Base-by-base conservation (phyloP, 768 basidiomycete genomes). In the Pisolithus tinctorius region DNA sequence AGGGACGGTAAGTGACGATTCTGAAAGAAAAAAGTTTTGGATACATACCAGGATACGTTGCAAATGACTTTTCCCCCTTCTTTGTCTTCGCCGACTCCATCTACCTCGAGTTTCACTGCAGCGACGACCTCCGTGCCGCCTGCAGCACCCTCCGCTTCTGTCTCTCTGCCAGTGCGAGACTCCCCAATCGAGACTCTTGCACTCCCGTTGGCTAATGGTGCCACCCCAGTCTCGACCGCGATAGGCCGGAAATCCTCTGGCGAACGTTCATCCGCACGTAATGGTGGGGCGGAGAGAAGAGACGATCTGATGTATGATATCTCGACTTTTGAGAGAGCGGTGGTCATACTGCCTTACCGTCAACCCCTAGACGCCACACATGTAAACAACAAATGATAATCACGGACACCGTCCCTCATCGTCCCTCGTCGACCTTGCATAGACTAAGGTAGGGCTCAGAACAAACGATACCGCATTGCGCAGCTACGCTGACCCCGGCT, bases 131-230 rank as follows among this genome's bases (percentile, higher is more conserved):
- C 88, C 0, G 92, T 93, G 0, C 85, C 83, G 20, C 64, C 87
- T 56, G 91, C 86, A 1, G 87, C 88, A 2, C 85, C 88, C 10
- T 90, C 69, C 5, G 91, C 71, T 57, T 89, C 82, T 0, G 89
- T 90, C 0, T 81, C 81, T 2, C 80, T 82, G 6, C 78, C 79
- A 9, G 76, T 77, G 41, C 78, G 74, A 42, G 71, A 25, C 75
- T 69, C 53, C 70, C 89, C 91, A n/a, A 93, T 78, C 56, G 73
- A 80, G 7, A 92, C 70, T 23, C 79, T 77, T 5, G 88, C 88
- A 55, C 89, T 92, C 6, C 92, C 92, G 53, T 93, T 92, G 17
- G 91, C 86, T 5, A 90, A 76, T 5, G 89, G 87, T 14, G 83
- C 81, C 1, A 87, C 77, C 20, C 86, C 87, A 0, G 88, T 88